Evolutionary conservation across 192 early-diverging fungal genomes (phyloP), one percentile per base, ranked within the genome.

Genomic region (Coemansia biformis): DNA sequence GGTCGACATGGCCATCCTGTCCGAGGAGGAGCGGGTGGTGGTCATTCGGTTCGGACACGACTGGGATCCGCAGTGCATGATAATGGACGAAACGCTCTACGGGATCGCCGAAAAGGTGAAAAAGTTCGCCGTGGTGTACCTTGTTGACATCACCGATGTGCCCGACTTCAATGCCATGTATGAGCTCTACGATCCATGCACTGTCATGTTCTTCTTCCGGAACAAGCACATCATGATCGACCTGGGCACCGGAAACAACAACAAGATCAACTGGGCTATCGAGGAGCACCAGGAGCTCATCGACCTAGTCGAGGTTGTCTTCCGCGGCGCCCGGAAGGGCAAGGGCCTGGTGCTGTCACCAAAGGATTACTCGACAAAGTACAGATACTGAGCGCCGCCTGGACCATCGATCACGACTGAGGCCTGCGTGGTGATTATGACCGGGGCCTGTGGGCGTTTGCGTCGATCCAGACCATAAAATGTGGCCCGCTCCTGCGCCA

Each of bases 141-240:
- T 98, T 28, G 90, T 93, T 13, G 96, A 99, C 73, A 96, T 90
- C 54, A 86, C 83, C 0, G 83, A 98, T 66, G 95, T 98, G 5
- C 94, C 93, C 0, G 89, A 91, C 51, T 91, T 91, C 43, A 89
- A 89, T 65, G 84, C 78, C 59, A 96, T 98, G 93, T 98, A 98
- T 77, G 96, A 99, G 74, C 69, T 97, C 28, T 99, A 96, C 72
- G 96, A 99, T 57, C 89, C 87, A 5, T 99, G 94, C 69, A 98
- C 96, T 5, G 79, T 86, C 22, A 99, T 99, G 96, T 95, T 99
- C 75, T 96, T 93, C 53, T 89, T 81, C 54, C 63, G 90, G 22
- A 96, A 96, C 75, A 92, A 94, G 67, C 96, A 96, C 48, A 98
- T 99, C 51, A 92, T 96, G 93, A 82, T 99, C 19, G 96, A 99